Conservation (phyloP, 2,329 filamentous ascomycete species). For the Fusarium sp. region DNA sequence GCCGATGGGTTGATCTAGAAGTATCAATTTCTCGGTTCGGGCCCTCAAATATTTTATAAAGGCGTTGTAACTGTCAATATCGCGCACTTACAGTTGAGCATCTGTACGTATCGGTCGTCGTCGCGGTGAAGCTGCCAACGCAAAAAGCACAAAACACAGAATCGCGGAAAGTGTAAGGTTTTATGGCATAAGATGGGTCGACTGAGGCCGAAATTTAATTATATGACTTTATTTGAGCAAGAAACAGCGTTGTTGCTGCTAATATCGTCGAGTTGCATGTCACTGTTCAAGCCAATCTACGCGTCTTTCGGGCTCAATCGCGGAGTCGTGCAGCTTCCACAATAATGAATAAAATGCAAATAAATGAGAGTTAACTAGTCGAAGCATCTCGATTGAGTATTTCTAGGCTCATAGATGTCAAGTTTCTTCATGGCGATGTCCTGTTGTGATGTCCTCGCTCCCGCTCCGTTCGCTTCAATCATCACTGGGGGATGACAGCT, state of each 20-base stretch:
- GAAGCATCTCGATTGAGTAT: accelerated
- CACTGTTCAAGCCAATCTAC: neutral
- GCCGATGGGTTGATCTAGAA: neutral
- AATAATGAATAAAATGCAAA: neutral
- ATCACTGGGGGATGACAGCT: neutral
- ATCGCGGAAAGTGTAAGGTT: accelerated
- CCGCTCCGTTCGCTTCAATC: neutral
- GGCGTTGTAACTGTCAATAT: neutral
- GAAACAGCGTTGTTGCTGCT: accelerated
- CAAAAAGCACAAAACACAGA: neutral
- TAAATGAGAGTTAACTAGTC: accelerated
- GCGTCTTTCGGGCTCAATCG: neutral
- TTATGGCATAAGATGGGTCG: accelerated
- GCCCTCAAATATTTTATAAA: neutral
- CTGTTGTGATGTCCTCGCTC: neutral
- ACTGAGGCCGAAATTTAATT: neutral
- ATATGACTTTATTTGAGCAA: neutral
- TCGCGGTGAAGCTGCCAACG: neutral
- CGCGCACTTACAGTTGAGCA: neutral
- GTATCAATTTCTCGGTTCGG: neutral
- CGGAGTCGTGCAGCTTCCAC: neutral
- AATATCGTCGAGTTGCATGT: neutral
- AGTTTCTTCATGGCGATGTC: accelerated
- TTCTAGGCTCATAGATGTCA: accelerated
- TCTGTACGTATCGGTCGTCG: accelerated